phyloP scores from a whole-genome alignment of 2,329 filamentous ascomycete genomes.

The Cryphonectria naterciae region DNA sequence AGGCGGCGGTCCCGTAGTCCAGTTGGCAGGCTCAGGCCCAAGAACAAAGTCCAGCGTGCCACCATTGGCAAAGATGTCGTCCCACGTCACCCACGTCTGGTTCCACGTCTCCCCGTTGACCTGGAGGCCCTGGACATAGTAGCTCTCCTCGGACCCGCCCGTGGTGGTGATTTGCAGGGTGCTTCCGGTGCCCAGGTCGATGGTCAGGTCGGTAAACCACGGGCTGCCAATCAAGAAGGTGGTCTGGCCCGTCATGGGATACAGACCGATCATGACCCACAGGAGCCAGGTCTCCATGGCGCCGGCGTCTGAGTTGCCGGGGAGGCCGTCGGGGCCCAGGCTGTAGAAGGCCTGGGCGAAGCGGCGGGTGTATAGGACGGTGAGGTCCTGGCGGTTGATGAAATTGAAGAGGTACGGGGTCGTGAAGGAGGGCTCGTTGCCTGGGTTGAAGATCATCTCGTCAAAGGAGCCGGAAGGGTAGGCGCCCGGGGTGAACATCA shows the following conservation, averaged over 20 bases:
- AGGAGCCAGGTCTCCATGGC: slow-evolving; percentile 74
- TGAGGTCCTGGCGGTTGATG: slow-evolving; percentile 63
- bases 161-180: slow-evolving; percentile 57
- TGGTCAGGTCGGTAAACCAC: slow-evolving; percentile 63
- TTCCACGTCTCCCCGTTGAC: slow-evolving; percentile 68
- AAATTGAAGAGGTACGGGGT: slow-evolving; percentile 73
- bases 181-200: slow-evolving; percentile 56
- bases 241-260: slow-evolving; percentile 70
- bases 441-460: slow-evolving; percentile 67
- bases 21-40: slow-evolving; percentile 55
- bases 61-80: slow-evolving; percentile 66
- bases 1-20: slow-evolving; percentile 63
- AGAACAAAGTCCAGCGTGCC: slow-evolving; percentile 68
- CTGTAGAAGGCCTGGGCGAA: slow-evolving; percentile 65
- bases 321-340: slow-evolving; percentile 59
- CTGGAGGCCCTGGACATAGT: slow-evolving; percentile 68
- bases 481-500: slow-evolving; percentile 59
- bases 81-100: slow-evolving; percentile 68
- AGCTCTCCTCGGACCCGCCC: slow-evolving; percentile 50
- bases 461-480: slow-evolving; percentile 50
- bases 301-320: slow-evolving; percentile 72
- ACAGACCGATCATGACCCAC: slow-evolving; percentile 71
- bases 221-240: slow-evolving; percentile 69
- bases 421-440: slow-evolving; percentile 70
- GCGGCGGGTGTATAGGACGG: slow-evolving; percentile 60